These are phyloP conservation scores for Epichloe festucae DNA, from an alignment of 2,329 filamentous ascomycete genomes.

Conservation along the genomic window DNA sequence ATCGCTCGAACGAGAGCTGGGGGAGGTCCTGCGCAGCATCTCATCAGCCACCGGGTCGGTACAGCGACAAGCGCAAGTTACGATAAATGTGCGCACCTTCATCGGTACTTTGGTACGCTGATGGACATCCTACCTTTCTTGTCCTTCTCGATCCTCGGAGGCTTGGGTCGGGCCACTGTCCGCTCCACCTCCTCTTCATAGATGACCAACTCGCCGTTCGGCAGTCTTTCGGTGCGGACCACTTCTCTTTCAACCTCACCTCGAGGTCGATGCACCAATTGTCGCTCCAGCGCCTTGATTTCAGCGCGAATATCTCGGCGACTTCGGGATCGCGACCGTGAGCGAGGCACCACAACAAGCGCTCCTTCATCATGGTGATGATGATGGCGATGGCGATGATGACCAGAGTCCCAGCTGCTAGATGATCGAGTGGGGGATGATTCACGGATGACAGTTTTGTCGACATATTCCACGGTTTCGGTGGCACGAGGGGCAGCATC, in stretches of 20 bases:
- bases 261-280: slow-evolving; percentile 24
- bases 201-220: slow-evolving; percentile 49
- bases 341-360: slow-evolving; percentile 27
- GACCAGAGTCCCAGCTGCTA: slow-evolving; percentile 19
- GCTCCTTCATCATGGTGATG: slow-evolving; percentile 16
- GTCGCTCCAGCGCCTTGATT: slow-evolving; percentile 54
- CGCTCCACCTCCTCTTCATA: slow-evolving; percentile 48
- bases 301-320: slow-evolving; percentile 60
- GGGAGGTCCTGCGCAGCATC: slow-evolving; percentile 42
- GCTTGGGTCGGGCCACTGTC: slow-evolving; percentile 39
- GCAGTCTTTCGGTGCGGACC: slow-evolving; percentile 42
- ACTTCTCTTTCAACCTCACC: slow-evolving; percentile 35
- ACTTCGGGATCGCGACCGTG: slow-evolving; percentile 29
- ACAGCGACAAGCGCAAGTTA: slow-evolving; percentile 5
- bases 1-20: slow-evolving; percentile 54
- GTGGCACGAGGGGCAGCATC: slow-evolving; percentile 20
- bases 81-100: slow-evolving; percentile 32
- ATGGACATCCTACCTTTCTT: slow-evolving; percentile 92
- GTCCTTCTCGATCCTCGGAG: slow-evolving; percentile 69
- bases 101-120: slow-evolving; percentile 60
- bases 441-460: slow-evolving; percentile 36
- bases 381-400: slow-evolving; percentile 17
- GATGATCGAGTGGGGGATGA: slow-evolving; percentile 30
- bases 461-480: slow-evolving; percentile 26
- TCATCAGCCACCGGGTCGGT: slow-evolving; percentile 19